These are phyloP conservation scores for Gynochthodes officinalis DNA, from an alignment of 257 asterid genomes.

Conservation along the genomic window DNA sequence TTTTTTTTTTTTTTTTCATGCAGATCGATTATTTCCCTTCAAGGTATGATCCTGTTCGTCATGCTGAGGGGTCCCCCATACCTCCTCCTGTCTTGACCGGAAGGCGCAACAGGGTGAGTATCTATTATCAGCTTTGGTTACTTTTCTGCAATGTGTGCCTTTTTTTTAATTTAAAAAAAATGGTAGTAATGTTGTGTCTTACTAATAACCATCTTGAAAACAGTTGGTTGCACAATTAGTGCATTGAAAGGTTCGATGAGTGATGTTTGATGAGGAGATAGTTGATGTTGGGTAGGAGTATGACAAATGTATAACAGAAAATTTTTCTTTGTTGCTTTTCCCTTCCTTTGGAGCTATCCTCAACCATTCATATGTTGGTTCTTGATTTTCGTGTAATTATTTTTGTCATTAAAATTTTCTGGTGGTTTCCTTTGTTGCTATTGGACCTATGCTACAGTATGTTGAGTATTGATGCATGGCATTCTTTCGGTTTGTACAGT, in stretches of 20 bases:
- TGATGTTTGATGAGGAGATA: no score
- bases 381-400: not conserved
- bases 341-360: not conserved
- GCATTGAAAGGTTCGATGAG: no score
- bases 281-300: not conserved
- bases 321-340: not conserved
- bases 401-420: not conserved
- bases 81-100: slow-evolving; percentile 40
- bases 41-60: slow-evolving; percentile 43
- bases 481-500: slow-evolving; percentile 22
- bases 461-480: not conserved
- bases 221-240: not conserved
- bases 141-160: not conserved
- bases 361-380: not conserved
- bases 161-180: no score
- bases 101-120: slow-evolving; percentile 41
- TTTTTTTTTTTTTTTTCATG: not conserved
- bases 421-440: not conserved
- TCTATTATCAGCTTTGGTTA: not conserved
- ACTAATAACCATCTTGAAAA: not conserved
- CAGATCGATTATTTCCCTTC: slow-evolving; percentile 53
- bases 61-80: slow-evolving; percentile 43
- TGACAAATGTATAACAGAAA: not conserved
- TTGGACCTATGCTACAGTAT: not conserved
- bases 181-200: not conserved